Evolutionary conservation across 1,284 basidiomycete genomes (phyloP).

Genomic region (Pseudozyma pruni): DNA sequence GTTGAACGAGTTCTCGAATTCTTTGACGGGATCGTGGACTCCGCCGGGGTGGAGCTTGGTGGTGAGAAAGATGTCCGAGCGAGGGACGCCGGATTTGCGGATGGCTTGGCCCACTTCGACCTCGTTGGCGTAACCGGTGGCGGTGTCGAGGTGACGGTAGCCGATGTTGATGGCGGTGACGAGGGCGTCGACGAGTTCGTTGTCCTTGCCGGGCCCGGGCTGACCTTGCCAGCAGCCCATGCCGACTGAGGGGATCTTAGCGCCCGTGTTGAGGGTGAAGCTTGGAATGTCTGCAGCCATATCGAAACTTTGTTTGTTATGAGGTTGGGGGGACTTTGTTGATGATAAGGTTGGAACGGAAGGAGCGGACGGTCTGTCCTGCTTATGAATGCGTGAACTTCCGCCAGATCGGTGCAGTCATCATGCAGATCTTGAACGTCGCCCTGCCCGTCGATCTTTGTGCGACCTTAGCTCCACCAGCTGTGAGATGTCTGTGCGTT

Average conservation of each 20-base stretch:
- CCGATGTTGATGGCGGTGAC: constrained; percentile 37
- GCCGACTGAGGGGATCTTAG: constrained; percentile 52
- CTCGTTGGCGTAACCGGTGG: constrained; percentile 74
- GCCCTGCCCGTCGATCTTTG: too few relatives aligned
- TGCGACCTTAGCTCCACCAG: too few relatives aligned
- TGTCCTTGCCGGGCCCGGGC: constrained; percentile 28
- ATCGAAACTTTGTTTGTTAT: not conserved
- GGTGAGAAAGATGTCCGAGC: constrained; percentile 84
- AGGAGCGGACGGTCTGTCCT: too few relatives aligned
- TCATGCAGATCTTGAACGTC: too few relatives aligned
- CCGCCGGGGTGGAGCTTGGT: constrained; percentile 78
- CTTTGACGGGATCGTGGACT: constrained; percentile 64
- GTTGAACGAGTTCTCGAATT: constrained; percentile 77
- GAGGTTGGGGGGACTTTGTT: constrained; percentile 1
- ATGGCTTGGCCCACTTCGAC: constrained; percentile 85
- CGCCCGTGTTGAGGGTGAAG: constrained; percentile 52
- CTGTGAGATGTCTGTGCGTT: too few relatives aligned
- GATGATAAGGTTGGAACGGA: too few relatives aligned
- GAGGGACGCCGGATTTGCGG: constrained; percentile 76
- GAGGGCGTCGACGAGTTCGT: constrained; percentile 33
- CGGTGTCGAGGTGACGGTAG: constrained; percentile 60
- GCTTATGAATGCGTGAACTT: too few relatives aligned
- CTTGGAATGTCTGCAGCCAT: constrained; percentile 41
- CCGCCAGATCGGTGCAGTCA: too few relatives aligned
- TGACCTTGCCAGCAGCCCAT: constrained; percentile 58